Evolutionary conservation across 371 early-diverging fungal species (phyloP).

Genomic region (Mucor saturninus): DNA sequence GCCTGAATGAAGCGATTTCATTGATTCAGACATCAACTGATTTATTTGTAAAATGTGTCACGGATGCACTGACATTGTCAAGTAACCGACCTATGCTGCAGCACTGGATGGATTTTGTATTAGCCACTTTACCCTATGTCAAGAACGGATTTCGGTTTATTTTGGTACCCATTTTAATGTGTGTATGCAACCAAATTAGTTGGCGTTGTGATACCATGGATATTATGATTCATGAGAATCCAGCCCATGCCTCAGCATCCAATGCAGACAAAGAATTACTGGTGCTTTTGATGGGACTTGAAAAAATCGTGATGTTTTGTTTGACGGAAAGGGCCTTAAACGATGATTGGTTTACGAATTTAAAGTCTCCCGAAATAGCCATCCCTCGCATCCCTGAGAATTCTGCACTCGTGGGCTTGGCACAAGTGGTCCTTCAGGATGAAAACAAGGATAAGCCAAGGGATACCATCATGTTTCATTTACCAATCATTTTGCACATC

Average conservation of each 20-base stretch:
- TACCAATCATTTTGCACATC: conserved; percentile 59
- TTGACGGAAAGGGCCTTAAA: conserved; percentile 50
- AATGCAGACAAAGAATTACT: conserved; percentile 59
- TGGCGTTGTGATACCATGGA: conserved; percentile 47
- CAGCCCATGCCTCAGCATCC: not conserved
- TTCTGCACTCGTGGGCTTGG: conserved; percentile 36
- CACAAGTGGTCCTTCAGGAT: conserved; percentile 36
- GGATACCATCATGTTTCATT: conserved; percentile 55
- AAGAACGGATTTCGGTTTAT: conserved; percentile 64
- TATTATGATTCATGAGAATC: conserved; percentile 40
- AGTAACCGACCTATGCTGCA: conserved; percentile 72
- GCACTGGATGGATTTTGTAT: conserved; percentile 79
- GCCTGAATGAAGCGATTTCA: conserved; percentile 30
- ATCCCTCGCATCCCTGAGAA: conserved; percentile 24
- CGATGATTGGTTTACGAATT: conserved; percentile 40
- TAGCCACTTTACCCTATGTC: conserved; percentile 65
- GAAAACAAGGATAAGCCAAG: conserved; percentile 40
- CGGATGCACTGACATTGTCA: conserved; percentile 61
- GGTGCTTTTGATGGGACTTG: conserved; percentile 66
- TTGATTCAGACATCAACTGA: conserved; percentile 48
- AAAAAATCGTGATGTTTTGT: conserved; percentile 67
- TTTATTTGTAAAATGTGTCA: conserved; percentile 64
- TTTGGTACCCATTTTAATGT: conserved; percentile 66
- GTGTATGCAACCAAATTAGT: conserved; percentile 66
- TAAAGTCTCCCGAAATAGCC: conserved; percentile 16